Conservation (phyloP, 345 rosid genomes). For the Pelargonium nanum region DNA sequence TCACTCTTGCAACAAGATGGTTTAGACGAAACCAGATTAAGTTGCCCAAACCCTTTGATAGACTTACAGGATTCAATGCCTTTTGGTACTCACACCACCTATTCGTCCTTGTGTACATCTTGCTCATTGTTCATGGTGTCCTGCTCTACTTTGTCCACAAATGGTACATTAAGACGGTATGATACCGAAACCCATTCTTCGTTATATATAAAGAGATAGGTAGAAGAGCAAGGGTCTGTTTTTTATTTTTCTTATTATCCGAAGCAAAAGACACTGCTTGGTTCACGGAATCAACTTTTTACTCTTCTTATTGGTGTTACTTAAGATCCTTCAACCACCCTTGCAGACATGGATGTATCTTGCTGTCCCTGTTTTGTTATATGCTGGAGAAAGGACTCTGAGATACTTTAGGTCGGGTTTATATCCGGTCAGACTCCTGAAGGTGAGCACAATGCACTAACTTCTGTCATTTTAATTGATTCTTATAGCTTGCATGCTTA, state of each 20-base stretch:
- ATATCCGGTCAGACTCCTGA: slow-evolving; percentile 59
- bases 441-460: slow-evolving; percentile 29
- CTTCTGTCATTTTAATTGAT: neutral
- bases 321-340: slow-evolving; percentile 1
- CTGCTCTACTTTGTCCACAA: slow-evolving; percentile 57
- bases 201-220: neutral
- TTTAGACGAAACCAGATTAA: slow-evolving; percentile 64
- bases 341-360: slow-evolving; percentile 95
- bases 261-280: too few relatives aligned
- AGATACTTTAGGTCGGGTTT: slow-evolving; percentile 85
- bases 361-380: slow-evolving; percentile 65
- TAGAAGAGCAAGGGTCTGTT: neutral
- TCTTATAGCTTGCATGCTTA: neutral
- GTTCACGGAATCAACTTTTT: too few relatives aligned
- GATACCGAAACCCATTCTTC: slow-evolving; percentile 4
- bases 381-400: slow-evolving; percentile 77
- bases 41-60: slow-evolving; percentile 82
- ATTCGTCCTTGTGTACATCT: slow-evolving; percentile 53
- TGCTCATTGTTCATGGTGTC: slow-evolving; percentile 64
- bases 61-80: slow-evolving; percentile 88
- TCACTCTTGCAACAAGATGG: slow-evolving; percentile 71
- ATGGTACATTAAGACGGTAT: slow-evolving; percentile 86
- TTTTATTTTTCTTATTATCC: neutral
- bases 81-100: slow-evolving; percentile 98
- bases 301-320: neutral